Base-by-base conservation (phyloP, 805 yeast genomes). In the Lipomyces mesembrius region DNA sequence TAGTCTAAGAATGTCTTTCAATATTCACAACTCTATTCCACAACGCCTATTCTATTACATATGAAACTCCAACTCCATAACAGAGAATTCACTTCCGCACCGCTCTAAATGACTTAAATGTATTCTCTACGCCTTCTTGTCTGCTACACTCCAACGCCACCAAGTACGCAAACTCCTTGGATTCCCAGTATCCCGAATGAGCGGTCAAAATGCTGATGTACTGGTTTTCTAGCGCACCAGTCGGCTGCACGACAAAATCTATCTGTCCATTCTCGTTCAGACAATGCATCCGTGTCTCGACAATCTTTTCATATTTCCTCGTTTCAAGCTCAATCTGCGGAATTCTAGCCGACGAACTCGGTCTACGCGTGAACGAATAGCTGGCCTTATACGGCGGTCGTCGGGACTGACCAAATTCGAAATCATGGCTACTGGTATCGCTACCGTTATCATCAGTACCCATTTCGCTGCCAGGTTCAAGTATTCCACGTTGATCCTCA, bases 101-200 rank as follows among this genome's bases (percentile, higher is more conserved):
- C 0, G 57, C 68, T n/a, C 46, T 58, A 53, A 71, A 75, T 65
- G 73, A 74, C 58, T 62, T 66, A 14, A 77, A 51, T 5, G 77
- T 71, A 57, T 74, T 39, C 37, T 73, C 74, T 1, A 61, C 60
- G 1, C 80, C 80, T 7, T 71, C 71, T 32, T 51, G 35, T 12
- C 81, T 69, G 12, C 76, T 74, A 51, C 67, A 67, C 59, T 80
- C 83, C 3, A 78, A 63, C 1, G 80, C 82, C 0, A 81, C 75
- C 64, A 80, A 68, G 54, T 92, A 90, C 0, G 97, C 94, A 61
- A 94, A 86, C 72, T 92, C 92, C 61, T 85, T 81, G 69, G 91
- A 96, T 73, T 91, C 96, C 82, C 96, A 91, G 78, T 94, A 94
- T 39, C 92, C 87, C 2, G 91, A 88, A 78, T 94, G 99, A 0